Evolutionary conservation across 495 filamentous ascomycete species (phyloP).

Genomic region (Aspergillus sclerotioniger): DNA sequence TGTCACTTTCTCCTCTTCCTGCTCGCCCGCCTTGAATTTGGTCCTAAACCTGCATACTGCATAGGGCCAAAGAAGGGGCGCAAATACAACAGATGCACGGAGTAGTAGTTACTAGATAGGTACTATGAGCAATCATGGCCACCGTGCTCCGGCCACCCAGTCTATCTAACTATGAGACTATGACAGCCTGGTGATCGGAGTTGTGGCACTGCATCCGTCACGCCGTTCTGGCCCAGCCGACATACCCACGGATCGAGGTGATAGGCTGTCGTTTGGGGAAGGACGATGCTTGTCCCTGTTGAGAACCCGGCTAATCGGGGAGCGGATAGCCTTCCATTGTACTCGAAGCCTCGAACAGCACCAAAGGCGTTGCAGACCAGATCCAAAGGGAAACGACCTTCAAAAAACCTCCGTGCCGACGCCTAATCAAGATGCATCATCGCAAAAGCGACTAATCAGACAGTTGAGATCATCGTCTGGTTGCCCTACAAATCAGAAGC

Average conservation of each 20-base stretch:
- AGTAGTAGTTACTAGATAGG: neutral
- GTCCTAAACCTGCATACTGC: neutral
- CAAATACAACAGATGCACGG: neutral
- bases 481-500: conserved; percentile 28
- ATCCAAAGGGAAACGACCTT: neutral
- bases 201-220: conserved; percentile 1
- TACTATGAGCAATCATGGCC: neutral
- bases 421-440: conserved; percentile 10
- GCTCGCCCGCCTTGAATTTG: neutral
- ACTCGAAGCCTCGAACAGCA: neutral
- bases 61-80: conserved; percentile 3
- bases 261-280: neutral
- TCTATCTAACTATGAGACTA: too few species aligned
- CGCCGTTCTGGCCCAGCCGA: neutral
- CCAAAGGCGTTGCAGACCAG: neutral
- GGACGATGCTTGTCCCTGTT: neutral
- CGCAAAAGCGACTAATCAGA: conserved; percentile 24
- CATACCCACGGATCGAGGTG: neutral
- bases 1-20: neutral
- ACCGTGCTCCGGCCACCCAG: neutral
- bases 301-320: neutral
- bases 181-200: neutral
- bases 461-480: conserved; percentile 29
- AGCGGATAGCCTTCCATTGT: neutral
- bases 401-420: conserved; percentile 7